Conservation (phyloP, 106 monocot species). For the Allium fistulosum region DNA sequence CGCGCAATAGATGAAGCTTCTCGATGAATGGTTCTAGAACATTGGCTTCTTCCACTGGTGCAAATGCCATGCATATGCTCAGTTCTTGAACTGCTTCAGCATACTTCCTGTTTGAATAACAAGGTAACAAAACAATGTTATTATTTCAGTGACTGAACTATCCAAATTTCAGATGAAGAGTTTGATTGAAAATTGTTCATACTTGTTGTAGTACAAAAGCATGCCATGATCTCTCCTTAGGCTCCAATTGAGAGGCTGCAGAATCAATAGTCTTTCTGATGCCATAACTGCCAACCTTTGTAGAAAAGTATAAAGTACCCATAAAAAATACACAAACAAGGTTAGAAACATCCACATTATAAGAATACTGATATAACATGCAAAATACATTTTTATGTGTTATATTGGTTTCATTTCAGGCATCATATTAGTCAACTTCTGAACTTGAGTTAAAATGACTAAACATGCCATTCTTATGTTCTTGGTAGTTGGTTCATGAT, state of each 20-base stretch:
- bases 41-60: slow-evolving; percentile 58
- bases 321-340: no score
- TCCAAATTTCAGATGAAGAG: no score
- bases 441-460: no score
- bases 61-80: slow-evolving; percentile 80
- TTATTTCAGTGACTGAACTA: not conserved
- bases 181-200: not conserved
- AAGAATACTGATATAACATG: no score
- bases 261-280: slow-evolving; percentile 52
- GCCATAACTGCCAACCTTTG: slow-evolving; percentile 70
- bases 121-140: not conserved
- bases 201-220: slow-evolving; percentile 65
- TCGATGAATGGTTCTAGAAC: slow-evolving; percentile 52
- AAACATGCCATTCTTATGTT: no score
- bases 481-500: no score
- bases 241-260: slow-evolving; percentile 66
- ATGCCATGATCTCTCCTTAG: slow-evolving; percentile 68
- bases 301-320: not conserved
- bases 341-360: no score
- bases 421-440: no score
- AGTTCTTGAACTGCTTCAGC: slow-evolving; percentile 65
- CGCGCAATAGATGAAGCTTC: slow-evolving; percentile 60
- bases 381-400: no score
- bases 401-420: no score
- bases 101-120: slow-evolving; percentile 40